phyloP scores from a whole-genome alignment of 2,329 filamentous ascomycete species.

The Colletotrichum sp. region DNA sequence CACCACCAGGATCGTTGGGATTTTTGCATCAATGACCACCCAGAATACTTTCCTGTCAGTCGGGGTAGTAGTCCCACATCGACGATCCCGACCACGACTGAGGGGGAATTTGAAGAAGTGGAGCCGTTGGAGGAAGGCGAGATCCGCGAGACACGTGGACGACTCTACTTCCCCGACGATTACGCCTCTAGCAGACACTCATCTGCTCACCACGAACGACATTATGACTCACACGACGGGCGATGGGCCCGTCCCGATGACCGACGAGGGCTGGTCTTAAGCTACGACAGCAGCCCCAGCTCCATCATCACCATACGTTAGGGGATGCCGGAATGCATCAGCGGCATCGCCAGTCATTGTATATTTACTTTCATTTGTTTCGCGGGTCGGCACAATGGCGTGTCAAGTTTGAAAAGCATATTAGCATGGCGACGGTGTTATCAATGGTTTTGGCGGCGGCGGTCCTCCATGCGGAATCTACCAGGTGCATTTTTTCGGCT shows the following conservation, averaged over 20 bases:
- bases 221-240: slow-evolving; percentile 16
- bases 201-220: slow-evolving; percentile 11
- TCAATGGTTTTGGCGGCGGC: neutral
- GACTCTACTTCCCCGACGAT: neutral
- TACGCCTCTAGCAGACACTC: neutral
- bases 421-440: slow-evolving; percentile 21
- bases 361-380: slow-evolving; percentile 4
- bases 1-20: slow-evolving; percentile 16
- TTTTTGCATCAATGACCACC: slow-evolving; percentile 18
- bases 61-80: slow-evolving; percentile 12
- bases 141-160: slow-evolving; percentile 15
- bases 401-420: neutral
- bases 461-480: neutral
- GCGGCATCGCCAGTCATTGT: neutral
- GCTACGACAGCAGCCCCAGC: slow-evolving; percentile 16
- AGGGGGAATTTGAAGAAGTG: slow-evolving; percentile 5
- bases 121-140: slow-evolving; percentile 14
- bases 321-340: slow-evolving; percentile 15
- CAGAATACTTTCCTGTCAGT: slow-evolving; percentile 6
- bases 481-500: slow-evolving; percentile 9
- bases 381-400: neutral
- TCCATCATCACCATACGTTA: slow-evolving; percentile 35
- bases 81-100: neutral
- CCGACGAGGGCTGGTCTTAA: neutral
- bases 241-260: slow-evolving; percentile 3